phyloP scores from a whole-genome alignment of 805 yeast genomes.

The Spathaspora hagerdaliae region DNA sequence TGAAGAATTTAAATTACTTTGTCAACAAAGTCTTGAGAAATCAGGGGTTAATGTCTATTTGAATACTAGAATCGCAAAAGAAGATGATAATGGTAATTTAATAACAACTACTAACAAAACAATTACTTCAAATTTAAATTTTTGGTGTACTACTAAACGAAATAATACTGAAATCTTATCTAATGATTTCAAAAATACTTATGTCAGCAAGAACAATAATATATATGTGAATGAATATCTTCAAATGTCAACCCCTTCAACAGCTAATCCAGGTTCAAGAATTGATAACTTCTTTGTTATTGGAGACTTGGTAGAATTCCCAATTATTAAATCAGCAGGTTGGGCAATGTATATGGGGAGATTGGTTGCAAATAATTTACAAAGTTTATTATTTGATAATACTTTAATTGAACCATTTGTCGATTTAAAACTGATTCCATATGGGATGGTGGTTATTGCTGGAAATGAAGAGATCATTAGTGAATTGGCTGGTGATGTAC shows the following conservation, averaged over 20 bases:
- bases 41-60: conserved; percentile 26
- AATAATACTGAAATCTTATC: conserved; percentile 30
- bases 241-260: conserved; percentile 22
- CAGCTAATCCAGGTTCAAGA: conserved; percentile 5
- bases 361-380: conserved; percentile 34
- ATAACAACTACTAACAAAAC: conserved; percentile 22
- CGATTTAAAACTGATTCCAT: conserved; percentile 28
- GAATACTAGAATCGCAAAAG: conserved; percentile 28
- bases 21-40: conserved; percentile 21
- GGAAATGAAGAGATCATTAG: conserved; percentile 36
- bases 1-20: conserved; percentile 23
- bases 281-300: conserved; percentile 27
- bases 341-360: conserved; percentile 44
- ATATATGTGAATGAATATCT: conserved; percentile 34
- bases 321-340: conserved; percentile 42
- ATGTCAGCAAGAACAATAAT: conserved; percentile 24
- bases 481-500: conserved; percentile 31
- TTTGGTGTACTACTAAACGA: conserved; percentile 32
- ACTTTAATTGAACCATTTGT: conserved; percentile 31
- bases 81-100: conserved; percentile 21
- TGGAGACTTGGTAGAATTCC: conserved; percentile 38
- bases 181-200: conserved; percentile 14
- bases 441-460: conserved; percentile 40
- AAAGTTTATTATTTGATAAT: conserved; percentile 23
- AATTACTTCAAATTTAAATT: conserved; percentile 26